Evolutionary conservation across 345 rosid species (phyloP).

Genomic region (Hibiscus syriacus): DNA sequence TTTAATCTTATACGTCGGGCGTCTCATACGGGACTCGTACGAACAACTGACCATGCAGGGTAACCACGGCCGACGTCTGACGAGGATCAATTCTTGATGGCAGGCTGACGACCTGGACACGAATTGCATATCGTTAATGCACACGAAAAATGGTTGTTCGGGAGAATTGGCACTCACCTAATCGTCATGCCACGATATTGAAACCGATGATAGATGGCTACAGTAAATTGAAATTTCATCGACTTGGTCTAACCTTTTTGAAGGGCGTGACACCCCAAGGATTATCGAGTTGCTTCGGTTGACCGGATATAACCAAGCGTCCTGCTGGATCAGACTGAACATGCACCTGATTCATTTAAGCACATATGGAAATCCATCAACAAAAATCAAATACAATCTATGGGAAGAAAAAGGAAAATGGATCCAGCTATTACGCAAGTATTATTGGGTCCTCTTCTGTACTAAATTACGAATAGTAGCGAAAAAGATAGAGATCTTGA

Average conservation of each 20-base stretch:
- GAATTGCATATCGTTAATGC: background rate
- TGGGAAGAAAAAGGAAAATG: background rate
- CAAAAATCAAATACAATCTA: background rate
- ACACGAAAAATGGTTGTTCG: background rate
- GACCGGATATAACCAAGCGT: slow-evolving; percentile 58
- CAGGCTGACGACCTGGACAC: slow-evolving; percentile 50
- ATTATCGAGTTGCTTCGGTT: slow-evolving; percentile 59
- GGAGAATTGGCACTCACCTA: background rate
- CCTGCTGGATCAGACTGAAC: slow-evolving; percentile 79
- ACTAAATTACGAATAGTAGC: background rate
- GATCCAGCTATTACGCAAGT: background rate
- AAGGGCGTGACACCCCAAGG: slow-evolving; percentile 72
- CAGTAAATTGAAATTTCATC: background rate
- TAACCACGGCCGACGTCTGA: slow-evolving; percentile 67
- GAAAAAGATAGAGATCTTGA: background rate
- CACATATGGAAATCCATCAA: background rate
- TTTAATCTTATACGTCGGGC: slow-evolving; percentile 13
- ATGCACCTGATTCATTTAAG: slow-evolving; percentile 39
- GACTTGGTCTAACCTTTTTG: slow-evolving; percentile 37
- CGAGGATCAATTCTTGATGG: slow-evolving; percentile 60
- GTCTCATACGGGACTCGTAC: slow-evolving; percentile 60
- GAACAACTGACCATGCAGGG: slow-evolving; percentile 61
- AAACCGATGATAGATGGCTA: background rate
- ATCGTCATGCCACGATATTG: background rate
- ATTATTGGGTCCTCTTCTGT: background rate